A percentile compares a stretch with the other conserved stretches of the same genome.
phyloP scores from a whole-genome alignment of 2,329 filamentous ascomycete genomes.

The Hypoxylon sp. region DNA sequence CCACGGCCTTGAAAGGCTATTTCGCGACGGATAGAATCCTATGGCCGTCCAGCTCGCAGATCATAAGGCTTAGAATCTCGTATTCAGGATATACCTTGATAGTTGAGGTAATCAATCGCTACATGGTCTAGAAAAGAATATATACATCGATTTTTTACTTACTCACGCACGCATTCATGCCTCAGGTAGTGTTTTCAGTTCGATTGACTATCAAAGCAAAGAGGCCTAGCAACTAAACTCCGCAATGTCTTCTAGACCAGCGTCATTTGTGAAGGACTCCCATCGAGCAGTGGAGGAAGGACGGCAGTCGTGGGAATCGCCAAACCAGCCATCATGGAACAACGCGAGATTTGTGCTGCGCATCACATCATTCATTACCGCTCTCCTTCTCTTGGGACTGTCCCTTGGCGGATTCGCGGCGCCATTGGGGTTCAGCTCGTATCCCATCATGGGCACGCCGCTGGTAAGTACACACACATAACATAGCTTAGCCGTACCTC shows the following conservation, averaged over 20 bases:
- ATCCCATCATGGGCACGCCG: constrained; percentile 5
- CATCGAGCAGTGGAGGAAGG: not conserved
- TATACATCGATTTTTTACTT: not conserved
- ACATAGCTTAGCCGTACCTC: not conserved
- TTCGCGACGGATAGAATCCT: constrained; percentile 12
- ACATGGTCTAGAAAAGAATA: not conserved
- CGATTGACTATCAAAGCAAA: not conserved
- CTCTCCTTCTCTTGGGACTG: constrained; percentile 15
- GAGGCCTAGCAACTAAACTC: not conserved
- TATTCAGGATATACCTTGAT: constrained; percentile 6
- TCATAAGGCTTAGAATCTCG: constrained; percentile 7
- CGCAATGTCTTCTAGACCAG: constrained; percentile 15
- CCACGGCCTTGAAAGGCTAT: not conserved
- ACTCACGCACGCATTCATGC: not conserved
- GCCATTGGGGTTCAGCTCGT: constrained; percentile 12
- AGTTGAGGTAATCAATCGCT: not conserved
- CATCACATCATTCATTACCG: constrained; percentile 12
- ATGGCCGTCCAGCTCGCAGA: not conserved
- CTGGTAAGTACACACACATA: constrained; percentile 10
- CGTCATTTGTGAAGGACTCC: not conserved
- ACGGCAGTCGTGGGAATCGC: not conserved
- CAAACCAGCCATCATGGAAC: constrained; percentile 14
- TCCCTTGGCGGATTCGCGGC: constrained; percentile 3
- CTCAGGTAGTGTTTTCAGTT: not conserved
- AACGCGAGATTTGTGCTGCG: constrained; percentile 17